These are phyloP conservation scores for Mucor mucedo DNA, from an alignment of 371 early-diverging fungal genomes.

Conservation along the genomic window DNA sequence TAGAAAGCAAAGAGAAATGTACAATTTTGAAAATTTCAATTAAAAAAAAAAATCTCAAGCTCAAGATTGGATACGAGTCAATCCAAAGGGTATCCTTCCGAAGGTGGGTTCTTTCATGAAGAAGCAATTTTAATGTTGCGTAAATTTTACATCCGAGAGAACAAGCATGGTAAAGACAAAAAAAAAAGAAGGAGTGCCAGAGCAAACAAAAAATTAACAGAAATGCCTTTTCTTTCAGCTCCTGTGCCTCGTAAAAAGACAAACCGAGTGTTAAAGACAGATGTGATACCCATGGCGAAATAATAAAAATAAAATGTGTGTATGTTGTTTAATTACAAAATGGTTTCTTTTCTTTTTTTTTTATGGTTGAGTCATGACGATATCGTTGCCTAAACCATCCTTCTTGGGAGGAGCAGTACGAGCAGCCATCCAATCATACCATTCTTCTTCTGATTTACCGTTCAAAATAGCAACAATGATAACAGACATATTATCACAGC, in stretches of 20 bases:
- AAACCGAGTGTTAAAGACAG: constrained; percentile 76
- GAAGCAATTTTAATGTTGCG: constrained; percentile 88
- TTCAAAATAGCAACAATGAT: constrained; percentile 88
- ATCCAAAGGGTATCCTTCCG: constrained; percentile 59
- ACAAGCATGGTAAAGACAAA: constrained; percentile 70
- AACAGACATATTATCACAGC: constrained; percentile 98
- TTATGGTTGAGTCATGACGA: background rate
- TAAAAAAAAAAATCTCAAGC: no score
- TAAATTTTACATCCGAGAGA: constrained; percentile 91
- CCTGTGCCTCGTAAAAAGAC: constrained; percentile 89
- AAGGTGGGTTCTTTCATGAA: constrained; percentile 75
- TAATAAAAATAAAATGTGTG: constrained; percentile 2
- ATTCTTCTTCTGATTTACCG: constrained; percentile 75
- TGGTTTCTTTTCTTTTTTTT: no score
- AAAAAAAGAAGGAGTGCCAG: background rate
- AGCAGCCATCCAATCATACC: constrained; percentile 63
- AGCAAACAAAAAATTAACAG: background rate
- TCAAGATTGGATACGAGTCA: constrained; percentile 31
- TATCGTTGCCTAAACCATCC: constrained; percentile 34
- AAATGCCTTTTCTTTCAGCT: constrained; percentile 51
- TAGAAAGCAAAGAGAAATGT: background rate
- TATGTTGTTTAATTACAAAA: constrained; percentile 6
- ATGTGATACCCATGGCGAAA: constrained; percentile 31
- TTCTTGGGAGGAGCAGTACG: constrained; percentile 35
- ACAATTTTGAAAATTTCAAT: no score